A percentile compares a stretch with the other conserved stretches of the same genome.
phyloP scores from a whole-genome alignment of 345 rosid genomes.

The Eucalyptus pauciflora region DNA sequence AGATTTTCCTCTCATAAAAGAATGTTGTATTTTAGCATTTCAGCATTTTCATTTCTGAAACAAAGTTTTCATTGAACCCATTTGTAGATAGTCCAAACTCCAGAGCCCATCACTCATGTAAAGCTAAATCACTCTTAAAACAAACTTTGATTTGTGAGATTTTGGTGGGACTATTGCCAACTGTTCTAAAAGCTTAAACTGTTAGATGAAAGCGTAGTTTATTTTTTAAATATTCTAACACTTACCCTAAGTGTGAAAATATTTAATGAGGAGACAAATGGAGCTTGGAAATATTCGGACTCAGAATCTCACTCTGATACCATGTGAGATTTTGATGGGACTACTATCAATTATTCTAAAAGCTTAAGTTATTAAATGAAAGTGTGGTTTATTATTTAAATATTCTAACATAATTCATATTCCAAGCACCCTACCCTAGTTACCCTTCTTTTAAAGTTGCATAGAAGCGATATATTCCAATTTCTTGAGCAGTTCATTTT shows the following conservation, averaged over 20 bases:
- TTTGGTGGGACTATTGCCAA: too few species aligned
- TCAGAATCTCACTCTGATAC: too few species aligned
- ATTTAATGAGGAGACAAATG: too few species aligned
- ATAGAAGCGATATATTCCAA: neutral
- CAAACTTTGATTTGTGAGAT: neutral
- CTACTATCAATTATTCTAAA: too few species aligned
- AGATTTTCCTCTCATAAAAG: neutral
- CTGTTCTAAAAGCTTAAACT: too few species aligned
- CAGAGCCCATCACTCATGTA: neutral
- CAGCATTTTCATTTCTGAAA: neutral
- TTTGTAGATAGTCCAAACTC: neutral
- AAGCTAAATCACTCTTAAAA: neutral
- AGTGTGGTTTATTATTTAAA: too few species aligned
- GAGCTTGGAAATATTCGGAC: too few species aligned
- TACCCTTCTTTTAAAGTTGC: neutral
- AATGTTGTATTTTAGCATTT: neutral
- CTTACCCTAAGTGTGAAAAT: too few species aligned
- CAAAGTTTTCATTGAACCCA: neutral
- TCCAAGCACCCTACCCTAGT: neutral
- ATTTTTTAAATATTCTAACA: too few species aligned
- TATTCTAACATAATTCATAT: neutral
- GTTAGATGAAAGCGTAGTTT: too few species aligned
- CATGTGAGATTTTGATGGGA: too few species aligned
- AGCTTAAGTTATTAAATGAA: too few species aligned
- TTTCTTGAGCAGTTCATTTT: neutral